Evolutionary conservation across 1,139 yeast genomes (phyloP), one percentile per base, ranked within the genome.

Genomic region (Debaryomycetaceae sp.): DNA sequence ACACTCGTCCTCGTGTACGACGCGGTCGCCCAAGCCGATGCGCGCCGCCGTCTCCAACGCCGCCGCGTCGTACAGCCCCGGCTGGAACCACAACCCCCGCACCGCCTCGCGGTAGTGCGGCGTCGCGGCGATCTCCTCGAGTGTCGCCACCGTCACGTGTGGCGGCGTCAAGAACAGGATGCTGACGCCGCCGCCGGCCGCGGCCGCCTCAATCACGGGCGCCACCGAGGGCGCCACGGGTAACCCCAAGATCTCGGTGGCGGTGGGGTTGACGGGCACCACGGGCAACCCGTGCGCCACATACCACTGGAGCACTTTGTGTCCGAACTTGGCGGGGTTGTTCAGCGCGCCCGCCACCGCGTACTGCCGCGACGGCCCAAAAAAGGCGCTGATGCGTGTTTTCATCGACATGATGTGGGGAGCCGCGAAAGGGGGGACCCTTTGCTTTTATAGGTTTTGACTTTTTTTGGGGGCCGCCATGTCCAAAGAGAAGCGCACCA

Each of bases 111-210:
- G 41, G 44, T 53, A 58, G 2, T 61, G 56, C 1, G 53, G 49
- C 34, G 61, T 42, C 5, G 48, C 28, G 28, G 59, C 49, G 14
- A 71, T 60, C 27, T 66, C 68, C 27, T 63, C 51, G 29, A 83
- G 54, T 1, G 78, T 65, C 6, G 55, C 46, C 12, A 56, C 53
- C 2, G 86, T 75, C 9, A 80, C 68, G 0, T 50, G 49, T 0
- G 94, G 93, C 3, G 94, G 89, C 0, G 94, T 83, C 35, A 84
- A 75, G 29, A 84, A 79, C 20, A 83, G 75, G 4, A 79, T 51
- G 40, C 79, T 64, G 24, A 78, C 38, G 0, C 75, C 76, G 8
- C 16, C 13, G 45, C 58, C 39, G 2, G 40, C 43, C 3, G 37
- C 39, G 4, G 57, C 41, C 3, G 56, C 49, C 15, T 53, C 46